Conservation (phyloP, 257 asterid species). For the Plantago elongata region DNA sequence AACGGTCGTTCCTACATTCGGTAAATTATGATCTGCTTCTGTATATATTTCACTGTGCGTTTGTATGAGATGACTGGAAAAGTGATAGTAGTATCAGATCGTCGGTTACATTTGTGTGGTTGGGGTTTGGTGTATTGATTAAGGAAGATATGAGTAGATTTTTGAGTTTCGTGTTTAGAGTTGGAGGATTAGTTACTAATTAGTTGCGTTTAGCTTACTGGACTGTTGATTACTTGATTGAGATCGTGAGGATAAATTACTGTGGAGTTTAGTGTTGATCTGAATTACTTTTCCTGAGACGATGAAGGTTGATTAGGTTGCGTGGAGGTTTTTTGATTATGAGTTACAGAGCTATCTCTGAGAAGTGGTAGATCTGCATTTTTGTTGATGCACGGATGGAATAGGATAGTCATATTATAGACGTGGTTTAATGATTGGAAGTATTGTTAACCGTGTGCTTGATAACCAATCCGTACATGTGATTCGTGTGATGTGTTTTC, state of each 20-base stretch:
- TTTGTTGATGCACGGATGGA: neutral
- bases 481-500: neutral
- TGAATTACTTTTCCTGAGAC: neutral
- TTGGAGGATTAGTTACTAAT: too few species aligned
- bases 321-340: neutral
- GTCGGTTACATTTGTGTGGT: slow-evolving; percentile 12
- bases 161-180: too few species aligned
- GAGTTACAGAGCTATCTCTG: neutral
- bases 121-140: neutral
- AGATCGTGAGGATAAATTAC: slow-evolving; percentile 5
- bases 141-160: neutral
- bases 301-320: neutral
- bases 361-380: neutral
- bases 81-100: slow-evolving; percentile 12
- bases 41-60: neutral
- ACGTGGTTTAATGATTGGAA: neutral
- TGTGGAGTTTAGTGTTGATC: neutral
- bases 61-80: neutral
- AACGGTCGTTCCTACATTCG: slow-evolving; percentile 76
- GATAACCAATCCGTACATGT: neutral
- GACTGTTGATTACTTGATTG: slow-evolving; percentile 1
- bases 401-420: neutral
- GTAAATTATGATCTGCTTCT: slow-evolving; percentile 25
- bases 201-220: neutral
- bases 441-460: neutral